Evolutionary conservation across 1,284 basidiomycete genomes (phyloP).

Genomic region (Phylloboletellus chloephorus): DNA sequence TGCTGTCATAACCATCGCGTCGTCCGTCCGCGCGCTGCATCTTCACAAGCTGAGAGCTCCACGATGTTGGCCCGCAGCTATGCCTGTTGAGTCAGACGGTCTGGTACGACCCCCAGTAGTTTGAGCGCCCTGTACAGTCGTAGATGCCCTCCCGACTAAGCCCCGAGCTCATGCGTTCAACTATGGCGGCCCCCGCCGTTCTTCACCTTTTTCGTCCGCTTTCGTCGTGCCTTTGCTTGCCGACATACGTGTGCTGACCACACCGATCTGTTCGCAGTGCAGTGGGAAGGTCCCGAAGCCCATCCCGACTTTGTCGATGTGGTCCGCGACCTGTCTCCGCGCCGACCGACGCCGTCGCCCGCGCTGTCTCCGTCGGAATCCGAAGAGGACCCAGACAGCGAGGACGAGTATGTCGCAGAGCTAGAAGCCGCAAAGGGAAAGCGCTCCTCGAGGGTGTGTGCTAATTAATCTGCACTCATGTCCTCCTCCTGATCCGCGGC

Average conservation of each 20-base stretch:
- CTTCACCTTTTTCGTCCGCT: conserved; percentile 15
- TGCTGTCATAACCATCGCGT: conserved; percentile 33
- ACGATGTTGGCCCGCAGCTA: conserved; percentile 34
- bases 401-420: conserved; percentile 64
- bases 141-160: conserved; percentile 25
- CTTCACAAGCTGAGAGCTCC: conserved; percentile 31
- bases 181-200: conserved; percentile 1
- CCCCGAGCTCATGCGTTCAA: conserved; percentile 3
- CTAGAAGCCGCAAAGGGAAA: conserved; percentile 31
- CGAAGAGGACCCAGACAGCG: conserved; percentile 50
- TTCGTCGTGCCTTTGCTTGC: conserved; percentile 11
- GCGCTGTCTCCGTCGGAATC: conserved; percentile 41
- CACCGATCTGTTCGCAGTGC: conserved; percentile 43
- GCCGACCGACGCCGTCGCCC: conserved; percentile 26
- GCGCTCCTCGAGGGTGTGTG: conserved; percentile 41
- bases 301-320: conserved; percentile 39
- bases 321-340: conserved; percentile 18
- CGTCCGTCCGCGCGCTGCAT: conserved; percentile 27
- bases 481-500: conserved; percentile 13
- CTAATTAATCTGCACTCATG: conserved; percentile 9
- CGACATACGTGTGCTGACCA: conserved; percentile 25
- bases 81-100: conserved; percentile 35
- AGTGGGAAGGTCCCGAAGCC: conserved; percentile 62
- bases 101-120: conserved; percentile 31
- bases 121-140: conserved; percentile 26